phyloP scores from a whole-genome alignment of 2,329 filamentous ascomycete genomes.

The Aspergillus luchuensis region DNA sequence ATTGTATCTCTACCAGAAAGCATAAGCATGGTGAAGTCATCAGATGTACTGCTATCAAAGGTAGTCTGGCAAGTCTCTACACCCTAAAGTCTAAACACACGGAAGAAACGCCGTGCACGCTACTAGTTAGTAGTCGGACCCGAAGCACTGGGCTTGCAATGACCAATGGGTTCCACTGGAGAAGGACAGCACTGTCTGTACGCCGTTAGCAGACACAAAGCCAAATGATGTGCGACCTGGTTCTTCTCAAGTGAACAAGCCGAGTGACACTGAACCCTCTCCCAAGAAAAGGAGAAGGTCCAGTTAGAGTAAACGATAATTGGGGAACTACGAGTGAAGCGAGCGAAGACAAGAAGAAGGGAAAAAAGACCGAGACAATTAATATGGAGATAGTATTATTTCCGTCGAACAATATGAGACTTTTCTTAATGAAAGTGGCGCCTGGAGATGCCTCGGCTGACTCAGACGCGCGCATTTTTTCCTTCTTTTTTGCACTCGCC shows the following conservation, averaged over 20 bases:
- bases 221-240: neutral
- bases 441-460: neutral
- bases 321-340: too few relatives aligned
- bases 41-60: too few relatives aligned
- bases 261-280: too few relatives aligned
- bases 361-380: too few relatives aligned
- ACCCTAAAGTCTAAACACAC: neutral
- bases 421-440: neutral
- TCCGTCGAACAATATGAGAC: neutral
- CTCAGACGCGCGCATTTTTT: neutral
- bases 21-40: neutral
- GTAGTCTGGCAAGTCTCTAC: too few relatives aligned
- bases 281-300: too few relatives aligned
- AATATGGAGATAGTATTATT: neutral
- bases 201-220: neutral
- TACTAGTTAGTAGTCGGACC: neutral
- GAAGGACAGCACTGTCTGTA: neutral
- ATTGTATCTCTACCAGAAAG: neutral
- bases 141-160: neutral
- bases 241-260: too few relatives aligned
- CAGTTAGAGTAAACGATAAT: too few relatives aligned
- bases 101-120: neutral
- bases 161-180: neutral
- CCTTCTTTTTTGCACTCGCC: neutral
- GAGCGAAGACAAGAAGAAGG: too few relatives aligned